Evolutionary conservation across 164 flowering plant species (phyloP), one percentile per base, ranked within the genome.

Genomic region (Litsea cubeba): DNA sequence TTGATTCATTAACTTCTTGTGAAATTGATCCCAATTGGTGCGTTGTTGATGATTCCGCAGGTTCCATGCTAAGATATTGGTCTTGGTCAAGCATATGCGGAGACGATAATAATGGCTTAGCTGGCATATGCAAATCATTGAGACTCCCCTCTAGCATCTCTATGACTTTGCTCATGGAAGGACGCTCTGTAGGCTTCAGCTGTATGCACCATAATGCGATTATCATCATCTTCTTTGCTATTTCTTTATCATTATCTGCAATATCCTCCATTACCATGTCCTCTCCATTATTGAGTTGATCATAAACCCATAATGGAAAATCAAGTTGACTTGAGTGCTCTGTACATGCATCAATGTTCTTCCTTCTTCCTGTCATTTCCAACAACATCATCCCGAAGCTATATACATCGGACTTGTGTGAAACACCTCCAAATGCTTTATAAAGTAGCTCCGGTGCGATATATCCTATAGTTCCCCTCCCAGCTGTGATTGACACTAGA

Each of bases 291-390:
- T 17, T 17, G 5, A 79, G 25, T 8, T 65, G 77, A 17, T 79
- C 69, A 35, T 82, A 79, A 50, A 76, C 18, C 82, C 84, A 79
- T 3, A 30, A 24, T 12, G 82, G 84, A 25, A 74, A 79, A 54
- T 74, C 75, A 0, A 76, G 60, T 68, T 82, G 74, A 60, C 82
- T 79, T 2, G 71, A 60, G 28, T 64, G 49, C 30, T 14, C 30
- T 50, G 65, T 64, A 5, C 10, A 23, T 24, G 76, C 28, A 62
- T 75, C 32, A 4, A 62, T 0, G 8, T 35, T 35, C 1, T 35
- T 35, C 8, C 0, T 35, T 35, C 40, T 35, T 5, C 40, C 40
- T 5, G 40, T 5, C 8, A 35, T 35, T 35, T 35, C 40, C 40
- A 35, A 5, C 40, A 35, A 5, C 0, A 35, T 0, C 40, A 35